These are phyloP conservation scores for Phoenix roebelenii DNA, from an alignment of 176 grass and related monocot species.

Conservation along the genomic window DNA sequence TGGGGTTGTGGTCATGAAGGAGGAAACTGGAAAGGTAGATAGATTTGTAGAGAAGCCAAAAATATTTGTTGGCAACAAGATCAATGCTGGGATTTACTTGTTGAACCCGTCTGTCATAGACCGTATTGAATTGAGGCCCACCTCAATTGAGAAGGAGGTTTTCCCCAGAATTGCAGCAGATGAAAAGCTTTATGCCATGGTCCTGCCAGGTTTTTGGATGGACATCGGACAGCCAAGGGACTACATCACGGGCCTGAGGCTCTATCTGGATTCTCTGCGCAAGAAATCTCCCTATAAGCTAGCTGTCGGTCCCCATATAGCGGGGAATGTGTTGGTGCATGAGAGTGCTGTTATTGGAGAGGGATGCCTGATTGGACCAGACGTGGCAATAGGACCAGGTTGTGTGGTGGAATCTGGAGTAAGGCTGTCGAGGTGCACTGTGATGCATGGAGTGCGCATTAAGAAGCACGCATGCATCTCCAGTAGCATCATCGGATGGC, in stretches of 20 bases:
- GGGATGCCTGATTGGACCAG: slow-evolving; percentile 86
- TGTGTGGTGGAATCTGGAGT: slow-evolving; percentile 79
- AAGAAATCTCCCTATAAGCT: slow-evolving; percentile 57
- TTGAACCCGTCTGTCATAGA: slow-evolving; percentile 83
- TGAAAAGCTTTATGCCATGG: slow-evolving; percentile 54
- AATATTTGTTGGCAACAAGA: slow-evolving; percentile 95
- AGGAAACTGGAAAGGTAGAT: slow-evolving; percentile 58
- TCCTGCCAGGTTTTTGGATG: slow-evolving; percentile 98
- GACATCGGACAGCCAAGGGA: slow-evolving; percentile 80
- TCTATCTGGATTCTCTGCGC: slow-evolving; percentile 69
- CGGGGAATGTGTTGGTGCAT: slow-evolving; percentile 72
- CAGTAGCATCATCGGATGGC: slow-evolving; percentile 88
- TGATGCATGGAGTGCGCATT: slow-evolving; percentile 51
- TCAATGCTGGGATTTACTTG: slow-evolving; percentile 94
- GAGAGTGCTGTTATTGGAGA: slow-evolving; percentile 83
- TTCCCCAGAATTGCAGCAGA: slow-evolving; percentile 76
- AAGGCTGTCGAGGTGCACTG: slow-evolving; percentile 80
- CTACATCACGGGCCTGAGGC: slow-evolving; percentile 74
- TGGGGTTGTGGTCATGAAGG: slow-evolving; percentile 89
- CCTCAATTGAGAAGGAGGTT: slow-evolving; percentile 92
- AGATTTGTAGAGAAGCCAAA: slow-evolving; percentile 93
- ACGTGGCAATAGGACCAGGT: slow-evolving; percentile 73
- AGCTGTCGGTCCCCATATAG: slow-evolving; percentile 39
- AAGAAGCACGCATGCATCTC: slow-evolving; percentile 80
- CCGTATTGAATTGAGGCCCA: slow-evolving; percentile 74